These are phyloP conservation scores for Gloeostereum incarnatum DNA, from an alignment of 768 basidiomycete species.

Conservation along the genomic window DNA sequence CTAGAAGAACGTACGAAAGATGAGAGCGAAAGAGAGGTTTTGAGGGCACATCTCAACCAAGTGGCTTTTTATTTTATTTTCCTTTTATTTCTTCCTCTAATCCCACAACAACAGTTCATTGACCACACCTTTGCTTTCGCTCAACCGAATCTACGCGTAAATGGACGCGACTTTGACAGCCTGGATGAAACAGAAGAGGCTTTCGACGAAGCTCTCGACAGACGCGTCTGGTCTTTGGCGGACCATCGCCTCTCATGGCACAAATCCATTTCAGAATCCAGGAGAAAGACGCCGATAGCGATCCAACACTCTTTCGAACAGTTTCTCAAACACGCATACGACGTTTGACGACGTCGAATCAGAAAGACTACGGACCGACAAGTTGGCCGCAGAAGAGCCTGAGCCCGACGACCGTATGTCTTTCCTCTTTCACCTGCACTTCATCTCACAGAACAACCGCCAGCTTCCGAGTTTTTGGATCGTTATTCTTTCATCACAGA, in stretches of 20 bases:
- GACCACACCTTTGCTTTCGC: conserved; percentile 54
- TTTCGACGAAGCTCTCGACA: conserved; percentile 82
- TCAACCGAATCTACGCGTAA: conserved; percentile 67
- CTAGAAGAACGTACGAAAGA: conserved; percentile 36
- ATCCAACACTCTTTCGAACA: conserved; percentile 28
- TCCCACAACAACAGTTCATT: conserved; percentile 35
- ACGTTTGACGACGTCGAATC: conserved; percentile 15
- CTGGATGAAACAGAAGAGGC: conserved; percentile 54
- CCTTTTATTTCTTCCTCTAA: conserved; percentile 5
- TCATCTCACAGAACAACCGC: conserved; percentile 1
- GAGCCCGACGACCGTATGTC: conserved; percentile 6
- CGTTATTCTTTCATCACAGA: conserved; percentile 18
- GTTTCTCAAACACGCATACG: conserved; percentile 20
- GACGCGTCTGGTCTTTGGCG: conserved; percentile 73
- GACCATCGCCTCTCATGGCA: conserved; percentile 71
- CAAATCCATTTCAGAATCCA: conserved; percentile 55
- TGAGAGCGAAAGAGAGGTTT: conserved; percentile 31
- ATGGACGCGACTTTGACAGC: conserved; percentile 68
- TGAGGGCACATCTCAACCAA: conserved; percentile 41
- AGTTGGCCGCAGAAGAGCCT: conserved; percentile 12
- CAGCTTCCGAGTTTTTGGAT: conserved; percentile 9
- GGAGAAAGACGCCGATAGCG: conserved; percentile 52
- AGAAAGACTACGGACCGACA: too few species aligned
- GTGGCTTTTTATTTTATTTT: conserved; percentile 19
- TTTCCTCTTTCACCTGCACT: neutral